phyloP scores from a whole-genome alignment of 257 asterid genomes.

The Eucommia ulmoides region DNA sequence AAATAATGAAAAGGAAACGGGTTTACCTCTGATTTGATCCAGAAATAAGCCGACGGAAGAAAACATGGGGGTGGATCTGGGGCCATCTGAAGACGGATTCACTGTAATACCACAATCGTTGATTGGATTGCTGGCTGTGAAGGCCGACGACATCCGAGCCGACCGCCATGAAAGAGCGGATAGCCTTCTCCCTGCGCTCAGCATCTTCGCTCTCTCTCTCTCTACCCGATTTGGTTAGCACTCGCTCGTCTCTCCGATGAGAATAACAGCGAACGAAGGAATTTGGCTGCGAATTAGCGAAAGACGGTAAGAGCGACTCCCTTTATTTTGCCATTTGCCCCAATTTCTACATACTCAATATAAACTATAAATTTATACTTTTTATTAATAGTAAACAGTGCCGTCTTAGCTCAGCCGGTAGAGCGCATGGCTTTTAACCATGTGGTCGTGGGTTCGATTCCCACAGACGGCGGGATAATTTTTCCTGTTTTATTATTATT shows the following conservation, averaged over 20 bases:
- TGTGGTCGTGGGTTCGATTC: slow-evolving; percentile 98
- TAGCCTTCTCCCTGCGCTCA: slow-evolving; percentile 59
- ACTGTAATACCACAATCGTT: slow-evolving; percentile 23
- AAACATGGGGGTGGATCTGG: slow-evolving; percentile 18
- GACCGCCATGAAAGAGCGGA: slow-evolving; percentile 43
- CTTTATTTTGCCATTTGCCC: too few relatives aligned
- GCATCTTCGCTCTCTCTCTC: slow-evolving; percentile 29
- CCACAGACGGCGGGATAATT: slow-evolving; percentile 98
- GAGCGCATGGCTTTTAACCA: slow-evolving; percentile 99
- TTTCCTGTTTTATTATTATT: too few relatives aligned
- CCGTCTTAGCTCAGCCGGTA: slow-evolving; percentile 93
- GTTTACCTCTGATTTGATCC: slow-evolving; percentile 53
- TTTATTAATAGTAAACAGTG: too few relatives aligned
- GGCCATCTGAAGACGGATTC: slow-evolving; percentile 23
- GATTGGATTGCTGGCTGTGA: slow-evolving; percentile 23
- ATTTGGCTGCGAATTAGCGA: too few relatives aligned
- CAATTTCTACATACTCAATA: too few relatives aligned
- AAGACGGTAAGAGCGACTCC: too few relatives aligned
- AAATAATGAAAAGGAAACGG: not conserved
- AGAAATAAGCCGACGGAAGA: too few relatives aligned
- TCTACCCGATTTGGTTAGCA: not conserved
- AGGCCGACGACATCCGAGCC: slow-evolving; percentile 30
- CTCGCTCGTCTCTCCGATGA: too few relatives aligned
- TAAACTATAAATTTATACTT: too few relatives aligned
- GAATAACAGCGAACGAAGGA: too few relatives aligned